Evolutionary conservation across 257 asterid species (phyloP).

Genomic region (Craterostigma plantagineum): DNA sequence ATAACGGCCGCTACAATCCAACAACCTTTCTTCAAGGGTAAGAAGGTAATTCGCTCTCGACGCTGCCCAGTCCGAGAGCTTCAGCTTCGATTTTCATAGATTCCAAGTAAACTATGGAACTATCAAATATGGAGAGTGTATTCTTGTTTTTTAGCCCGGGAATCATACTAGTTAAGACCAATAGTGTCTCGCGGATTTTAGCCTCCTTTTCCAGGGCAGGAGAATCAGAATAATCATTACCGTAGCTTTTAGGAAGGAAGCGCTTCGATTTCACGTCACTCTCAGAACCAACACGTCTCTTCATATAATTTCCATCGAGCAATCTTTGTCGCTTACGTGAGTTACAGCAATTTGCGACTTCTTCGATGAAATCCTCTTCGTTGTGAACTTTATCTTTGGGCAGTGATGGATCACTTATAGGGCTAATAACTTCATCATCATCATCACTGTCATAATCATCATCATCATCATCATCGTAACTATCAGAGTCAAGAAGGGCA

Average conservation of each 20-base stretch:
- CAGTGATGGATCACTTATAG: slow-evolving; percentile 26
- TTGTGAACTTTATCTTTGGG: slow-evolving; percentile 9
- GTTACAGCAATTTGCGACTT: slow-evolving; percentile 35
- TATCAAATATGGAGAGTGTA: slow-evolving; percentile 48
- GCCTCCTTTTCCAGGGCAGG: slow-evolving; percentile 22
- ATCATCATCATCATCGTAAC: slow-evolving; percentile 24
- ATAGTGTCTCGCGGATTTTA: slow-evolving; percentile 26
- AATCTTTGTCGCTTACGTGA: slow-evolving; percentile 3
- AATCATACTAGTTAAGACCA: slow-evolving; percentile 30
- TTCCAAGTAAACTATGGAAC: slow-evolving; percentile 45
- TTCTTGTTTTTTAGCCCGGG: slow-evolving; percentile 36
- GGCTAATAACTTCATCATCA: slow-evolving; percentile 59
- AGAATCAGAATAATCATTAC: too few relatives aligned
- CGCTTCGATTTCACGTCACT: too few relatives aligned
- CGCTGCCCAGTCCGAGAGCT: slow-evolving; percentile 18
- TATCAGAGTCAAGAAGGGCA: slow-evolving; percentile 59
- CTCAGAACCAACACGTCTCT: too few relatives aligned
- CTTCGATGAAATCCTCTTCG: slow-evolving; percentile 22
- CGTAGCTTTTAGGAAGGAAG: too few relatives aligned
- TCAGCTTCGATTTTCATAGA: slow-evolving; percentile 43
- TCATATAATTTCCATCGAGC: too few relatives aligned
- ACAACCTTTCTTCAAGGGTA: slow-evolving; percentile 1
- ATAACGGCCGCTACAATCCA: too few relatives aligned
- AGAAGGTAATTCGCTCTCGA: slow-evolving; percentile 6
- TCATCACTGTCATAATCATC: slow-evolving; percentile 19